Evolutionary conservation across 2,329 filamentous ascomycete genomes (phyloP).

Genomic region (Paraconiothyrium sp.): DNA sequence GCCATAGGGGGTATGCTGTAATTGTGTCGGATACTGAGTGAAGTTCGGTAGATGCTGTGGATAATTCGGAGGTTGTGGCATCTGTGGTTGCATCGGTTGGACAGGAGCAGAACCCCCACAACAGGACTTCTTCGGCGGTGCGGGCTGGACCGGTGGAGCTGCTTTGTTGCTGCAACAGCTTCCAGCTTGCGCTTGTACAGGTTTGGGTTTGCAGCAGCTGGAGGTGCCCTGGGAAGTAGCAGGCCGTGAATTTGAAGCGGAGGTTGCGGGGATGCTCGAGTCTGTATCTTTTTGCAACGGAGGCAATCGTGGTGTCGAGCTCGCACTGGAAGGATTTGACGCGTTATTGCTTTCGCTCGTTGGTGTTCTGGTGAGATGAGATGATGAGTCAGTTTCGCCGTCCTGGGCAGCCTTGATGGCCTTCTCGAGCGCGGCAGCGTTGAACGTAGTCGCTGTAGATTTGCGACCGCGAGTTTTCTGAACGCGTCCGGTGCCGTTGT

Average conservation of each 20-base stretch:
- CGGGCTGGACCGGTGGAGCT: constrained; percentile 27
- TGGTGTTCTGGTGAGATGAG: constrained; percentile 39
- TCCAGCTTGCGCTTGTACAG: constrained; percentile 27
- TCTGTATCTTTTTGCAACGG: constrained; percentile 36
- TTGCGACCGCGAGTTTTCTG: constrained; percentile 44
- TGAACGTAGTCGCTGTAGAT: constrained; percentile 35
- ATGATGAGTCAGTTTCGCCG: constrained; percentile 44
- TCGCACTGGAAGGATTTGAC: constrained; percentile 48
- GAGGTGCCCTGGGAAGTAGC: constrained; percentile 27
- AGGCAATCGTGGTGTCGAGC: constrained; percentile 47
- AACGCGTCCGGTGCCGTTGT: constrained; percentile 39
- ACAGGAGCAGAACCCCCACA: constrained; percentile 35
- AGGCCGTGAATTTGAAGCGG: constrained; percentile 13
- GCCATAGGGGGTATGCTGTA: constrained; percentile 31
- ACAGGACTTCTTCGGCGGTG: constrained; percentile 40
- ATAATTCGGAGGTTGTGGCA: constrained; percentile 23
- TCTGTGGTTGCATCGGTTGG: constrained; percentile 17
- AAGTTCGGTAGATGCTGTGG: constrained; percentile 30
- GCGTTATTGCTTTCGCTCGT: constrained; percentile 46
- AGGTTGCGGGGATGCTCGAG: constrained; percentile 6
- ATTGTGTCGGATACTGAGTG: constrained; percentile 33
- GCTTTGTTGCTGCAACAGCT: constrained; percentile 44
- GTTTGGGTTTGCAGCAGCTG: constrained; percentile 46
- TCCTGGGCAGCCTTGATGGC: constrained; percentile 46
- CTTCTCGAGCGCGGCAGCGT: constrained; percentile 42